phyloP scores from a whole-genome alignment of 2,329 filamentous ascomycete genomes.

The Lachnellula occidentalis region DNA sequence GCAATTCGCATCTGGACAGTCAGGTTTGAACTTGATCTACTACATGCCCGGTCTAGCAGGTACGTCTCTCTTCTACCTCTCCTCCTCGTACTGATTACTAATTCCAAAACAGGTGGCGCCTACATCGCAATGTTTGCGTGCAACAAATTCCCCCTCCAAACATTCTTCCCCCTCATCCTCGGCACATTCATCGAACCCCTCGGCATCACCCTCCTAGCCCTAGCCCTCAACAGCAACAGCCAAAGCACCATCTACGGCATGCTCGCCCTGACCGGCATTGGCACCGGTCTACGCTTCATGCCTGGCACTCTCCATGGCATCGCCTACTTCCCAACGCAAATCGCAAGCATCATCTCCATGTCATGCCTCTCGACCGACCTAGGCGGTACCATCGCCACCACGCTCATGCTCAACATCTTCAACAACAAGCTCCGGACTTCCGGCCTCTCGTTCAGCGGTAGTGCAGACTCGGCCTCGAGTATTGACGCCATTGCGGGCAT shows the following conservation, averaged over 20 bases:
- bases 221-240: conserved; percentile 47
- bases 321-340: conserved; percentile 52
- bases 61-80: conserved; percentile 27
- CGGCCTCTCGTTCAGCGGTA: conserved; percentile 19
- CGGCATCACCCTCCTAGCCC: conserved; percentile 53
- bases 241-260: conserved; percentile 54
- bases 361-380: conserved; percentile 55
- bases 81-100: neutral
- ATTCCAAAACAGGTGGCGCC: conserved; percentile 40
- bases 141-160: conserved; percentile 57
- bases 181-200: conserved; percentile 52
- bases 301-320: conserved; percentile 55
- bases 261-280: conserved; percentile 58
- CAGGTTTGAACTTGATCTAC: conserved; percentile 54
- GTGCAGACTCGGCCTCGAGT: conserved; percentile 25
- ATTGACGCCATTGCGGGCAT: conserved; percentile 35
- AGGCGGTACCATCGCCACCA: conserved; percentile 59
- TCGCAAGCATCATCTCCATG: conserved; percentile 54
- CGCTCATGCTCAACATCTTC: conserved; percentile 64
- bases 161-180: conserved; percentile 51
- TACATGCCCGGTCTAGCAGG: conserved; percentile 59
- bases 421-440: conserved; percentile 44
- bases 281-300: conserved; percentile 62
- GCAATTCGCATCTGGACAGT: conserved; percentile 43
- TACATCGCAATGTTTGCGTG: conserved; percentile 53